Percentiles rank a stretch among this genome's conserved stretches.
phyloP scores from a whole-genome alignment of 345 rosid species.

The Eucalyptus albens region DNA sequence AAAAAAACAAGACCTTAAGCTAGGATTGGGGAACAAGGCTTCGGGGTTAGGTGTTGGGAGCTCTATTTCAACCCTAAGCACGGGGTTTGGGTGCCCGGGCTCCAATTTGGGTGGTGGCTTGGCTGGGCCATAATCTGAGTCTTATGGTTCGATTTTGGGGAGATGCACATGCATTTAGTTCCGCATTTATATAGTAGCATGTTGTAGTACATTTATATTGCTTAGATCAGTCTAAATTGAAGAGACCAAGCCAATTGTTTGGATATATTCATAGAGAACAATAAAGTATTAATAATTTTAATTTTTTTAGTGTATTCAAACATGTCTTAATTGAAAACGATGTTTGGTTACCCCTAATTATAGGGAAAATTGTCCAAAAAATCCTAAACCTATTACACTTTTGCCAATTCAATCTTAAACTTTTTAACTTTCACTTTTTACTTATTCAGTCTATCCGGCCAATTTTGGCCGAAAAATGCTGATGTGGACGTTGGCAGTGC shows the following conservation, averaged over 20 bases:
- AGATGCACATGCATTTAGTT: neutral
- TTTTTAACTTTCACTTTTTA: fast-evolving
- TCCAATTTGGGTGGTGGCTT: neutral
- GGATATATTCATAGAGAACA: neutral
- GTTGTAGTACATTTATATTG: neutral
- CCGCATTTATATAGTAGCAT: neutral
- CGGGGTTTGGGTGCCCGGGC: neutral
- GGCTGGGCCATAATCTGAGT: neutral
- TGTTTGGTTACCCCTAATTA: neutral
- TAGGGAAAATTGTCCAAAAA: too few species aligned
- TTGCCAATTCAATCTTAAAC: fast-evolving
- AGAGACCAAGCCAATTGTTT: neutral
- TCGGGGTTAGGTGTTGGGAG: neutral
- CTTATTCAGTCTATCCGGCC: fast-evolving
- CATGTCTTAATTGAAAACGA: neutral
- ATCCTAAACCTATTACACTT: fast-evolving
- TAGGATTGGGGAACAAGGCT: neutral
- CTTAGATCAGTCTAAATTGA: neutral
- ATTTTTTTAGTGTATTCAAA: neutral
- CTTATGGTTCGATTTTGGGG: neutral
- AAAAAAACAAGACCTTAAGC: fast-evolving
- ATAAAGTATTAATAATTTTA: neutral
- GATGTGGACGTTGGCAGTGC: fast-evolving
- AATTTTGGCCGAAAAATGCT: fast-evolving
- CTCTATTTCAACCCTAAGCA: neutral